Evolutionary conservation across 768 basidiomycete species (phyloP).

Genomic region (Dictyophora rubrovolvata): DNA sequence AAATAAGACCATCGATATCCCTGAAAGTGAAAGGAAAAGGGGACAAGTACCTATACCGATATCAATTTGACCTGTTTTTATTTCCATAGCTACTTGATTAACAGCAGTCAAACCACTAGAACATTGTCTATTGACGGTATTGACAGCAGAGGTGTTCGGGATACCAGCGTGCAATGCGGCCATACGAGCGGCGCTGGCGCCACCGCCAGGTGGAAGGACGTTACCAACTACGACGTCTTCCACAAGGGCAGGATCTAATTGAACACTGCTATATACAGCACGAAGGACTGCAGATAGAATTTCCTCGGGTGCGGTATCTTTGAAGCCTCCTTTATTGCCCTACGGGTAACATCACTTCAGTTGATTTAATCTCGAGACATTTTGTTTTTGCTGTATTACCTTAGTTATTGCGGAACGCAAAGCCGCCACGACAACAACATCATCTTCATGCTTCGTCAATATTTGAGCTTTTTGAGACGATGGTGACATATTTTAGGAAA

Average conservation of each 20-base stretch:
- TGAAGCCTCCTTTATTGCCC: constrained; percentile 84
- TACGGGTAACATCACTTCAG: constrained; percentile 19
- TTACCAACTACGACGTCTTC: constrained; percentile 83
- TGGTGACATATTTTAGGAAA: too few species aligned
- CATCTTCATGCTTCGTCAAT: constrained; percentile 66
- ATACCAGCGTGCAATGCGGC: constrained; percentile 81
- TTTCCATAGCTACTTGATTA: constrained; percentile 73
- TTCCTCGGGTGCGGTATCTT: constrained; percentile 79
- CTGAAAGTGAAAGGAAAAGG: constrained; percentile 8
- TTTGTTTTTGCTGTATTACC: constrained; percentile 30
- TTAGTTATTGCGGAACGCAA: constrained; percentile 89
- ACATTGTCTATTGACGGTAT: constrained; percentile 87
- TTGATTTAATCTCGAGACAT: neutral
- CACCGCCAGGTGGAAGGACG: constrained; percentile 80
- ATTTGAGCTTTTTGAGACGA: constrained; percentile 39
- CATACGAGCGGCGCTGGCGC: constrained; percentile 75
- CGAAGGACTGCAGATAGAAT: constrained; percentile 68
- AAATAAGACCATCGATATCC: neutral
- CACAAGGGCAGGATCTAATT: constrained; percentile 63
- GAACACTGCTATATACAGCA: constrained; percentile 56
- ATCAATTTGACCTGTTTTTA: constrained; percentile 70
- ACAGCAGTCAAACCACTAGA: constrained; percentile 79
- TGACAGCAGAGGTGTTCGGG: constrained; percentile 60
- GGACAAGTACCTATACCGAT: constrained; percentile 68
- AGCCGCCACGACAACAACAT: constrained; percentile 85